These are phyloP conservation scores for Lophiostoma macrostomum DNA, from an alignment of 495 filamentous ascomycete species.

Conservation along the genomic window DNA sequence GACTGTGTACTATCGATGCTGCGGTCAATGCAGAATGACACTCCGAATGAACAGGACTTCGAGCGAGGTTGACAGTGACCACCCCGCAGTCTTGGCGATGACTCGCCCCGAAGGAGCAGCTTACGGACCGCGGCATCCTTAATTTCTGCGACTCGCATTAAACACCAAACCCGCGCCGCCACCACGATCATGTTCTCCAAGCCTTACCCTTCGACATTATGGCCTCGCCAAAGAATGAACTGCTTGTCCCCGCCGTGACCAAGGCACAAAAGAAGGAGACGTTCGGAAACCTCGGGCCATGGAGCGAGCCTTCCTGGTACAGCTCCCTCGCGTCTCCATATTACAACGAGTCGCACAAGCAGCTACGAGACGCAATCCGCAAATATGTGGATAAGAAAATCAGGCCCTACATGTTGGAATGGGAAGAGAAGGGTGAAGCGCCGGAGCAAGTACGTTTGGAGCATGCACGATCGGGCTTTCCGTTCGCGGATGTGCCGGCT, in stretches of 20 bases:
- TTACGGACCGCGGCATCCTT: not conserved
- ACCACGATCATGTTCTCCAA: too few relatives aligned
- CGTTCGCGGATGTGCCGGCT: conserved; percentile 40
- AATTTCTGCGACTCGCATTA: not conserved
- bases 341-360: conserved; percentile 40
- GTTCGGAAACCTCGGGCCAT: conserved; percentile 39
- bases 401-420: conserved; percentile 40
- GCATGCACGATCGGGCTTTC: conserved; percentile 38
- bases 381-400: conserved; percentile 38
- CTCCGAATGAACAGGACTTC: too few relatives aligned
- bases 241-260: conserved; percentile 14
- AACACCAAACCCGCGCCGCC: too few relatives aligned
- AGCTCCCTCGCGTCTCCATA: conserved; percentile 41
- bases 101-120: not conserved
- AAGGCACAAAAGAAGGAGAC: conserved; percentile 21
- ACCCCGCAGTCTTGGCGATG: not conserved
- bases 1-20: too few relatives aligned
- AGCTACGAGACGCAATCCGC: conserved; percentile 34
- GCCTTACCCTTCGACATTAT: conserved; percentile 1
- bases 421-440: conserved; percentile 40
- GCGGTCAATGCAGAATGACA: too few relatives aligned
- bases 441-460: conserved; percentile 33
- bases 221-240: conserved; percentile 14
- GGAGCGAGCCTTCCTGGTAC: conserved; percentile 41
- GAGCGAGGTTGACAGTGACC: too few relatives aligned